Conservation (phyloP, 208 protist species). For the Trypanosoma avium region DNA sequence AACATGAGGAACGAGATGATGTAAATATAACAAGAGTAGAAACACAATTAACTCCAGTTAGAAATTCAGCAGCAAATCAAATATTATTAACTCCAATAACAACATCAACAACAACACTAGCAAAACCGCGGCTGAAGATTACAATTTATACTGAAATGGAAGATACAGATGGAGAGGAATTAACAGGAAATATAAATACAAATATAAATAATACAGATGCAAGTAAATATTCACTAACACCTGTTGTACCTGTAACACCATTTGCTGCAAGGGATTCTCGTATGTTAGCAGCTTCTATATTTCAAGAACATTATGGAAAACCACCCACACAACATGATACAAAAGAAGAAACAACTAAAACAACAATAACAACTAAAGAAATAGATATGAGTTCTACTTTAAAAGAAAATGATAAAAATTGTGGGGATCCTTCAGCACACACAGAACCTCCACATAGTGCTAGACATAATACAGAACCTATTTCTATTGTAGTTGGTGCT, state of each 20-base stretch:
- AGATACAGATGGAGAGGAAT: constrained; percentile 19
- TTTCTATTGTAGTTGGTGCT: no score
- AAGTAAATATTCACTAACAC: constrained; percentile 37
- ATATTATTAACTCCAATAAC: not conserved
- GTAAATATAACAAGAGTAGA: no score
- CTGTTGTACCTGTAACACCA: constrained; percentile 56
- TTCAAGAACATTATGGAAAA: constrained; percentile 23
- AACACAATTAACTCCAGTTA: no score
- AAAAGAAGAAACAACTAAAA: not conserved
- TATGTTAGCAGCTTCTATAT: constrained; percentile 24
- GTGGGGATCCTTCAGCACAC: no score
- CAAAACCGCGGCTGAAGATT: constrained; percentile 25
- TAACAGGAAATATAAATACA: not conserved
- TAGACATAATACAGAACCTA: no score
- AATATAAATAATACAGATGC: not conserved
- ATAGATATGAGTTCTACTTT: no score
- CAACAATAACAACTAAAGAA: not conserved
- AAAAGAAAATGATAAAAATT: no score
- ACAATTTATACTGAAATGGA: constrained; percentile 53
- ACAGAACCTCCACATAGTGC: no score
- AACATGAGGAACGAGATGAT: no score
- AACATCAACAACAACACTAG: not conserved
- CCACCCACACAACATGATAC: not conserved
- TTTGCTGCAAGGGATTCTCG: constrained; percentile 35
- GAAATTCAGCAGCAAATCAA: not conserved